Percentiles rank a stretch among this genome's conserved stretches.
phyloP scores from a whole-genome alignment of 805 yeast species.

The Cyberlindnera euphorbiiphila region DNA sequence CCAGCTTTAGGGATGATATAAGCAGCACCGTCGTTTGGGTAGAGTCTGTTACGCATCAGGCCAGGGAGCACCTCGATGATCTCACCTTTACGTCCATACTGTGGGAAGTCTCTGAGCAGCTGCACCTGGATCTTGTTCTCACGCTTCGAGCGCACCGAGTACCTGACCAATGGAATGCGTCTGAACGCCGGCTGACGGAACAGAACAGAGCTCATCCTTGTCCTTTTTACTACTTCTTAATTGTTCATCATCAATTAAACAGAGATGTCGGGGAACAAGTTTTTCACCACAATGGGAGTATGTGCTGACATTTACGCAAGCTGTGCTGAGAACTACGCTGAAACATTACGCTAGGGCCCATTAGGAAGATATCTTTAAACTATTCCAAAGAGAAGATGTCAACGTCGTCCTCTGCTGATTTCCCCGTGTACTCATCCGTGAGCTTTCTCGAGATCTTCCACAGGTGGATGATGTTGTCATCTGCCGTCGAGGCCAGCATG shows the following conservation, averaged over 20 bases:
- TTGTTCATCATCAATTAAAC: no score
- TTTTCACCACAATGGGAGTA: no score
- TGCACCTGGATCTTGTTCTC: slow-evolving; percentile 65
- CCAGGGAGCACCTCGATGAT: slow-evolving; percentile 73
- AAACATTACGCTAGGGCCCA: not conserved
- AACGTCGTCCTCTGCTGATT: slow-evolving; percentile 17
- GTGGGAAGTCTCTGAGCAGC: slow-evolving; percentile 61
- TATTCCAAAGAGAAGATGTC: slow-evolving; percentile 23
- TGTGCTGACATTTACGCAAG: slow-evolving; percentile 9
- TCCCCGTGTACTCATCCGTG: slow-evolving; percentile 28
- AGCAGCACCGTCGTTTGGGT: slow-evolving; percentile 68
- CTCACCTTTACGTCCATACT: slow-evolving; percentile 68
- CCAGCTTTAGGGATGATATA: slow-evolving; percentile 43
- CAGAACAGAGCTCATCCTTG: slow-evolving; percentile 6
- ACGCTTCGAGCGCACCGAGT: slow-evolving; percentile 46
- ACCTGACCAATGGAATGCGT: slow-evolving; percentile 34
- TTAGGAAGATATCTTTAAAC: not conserved
- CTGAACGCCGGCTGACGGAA: slow-evolving; percentile 9
- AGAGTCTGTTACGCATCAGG: slow-evolving; percentile 75
- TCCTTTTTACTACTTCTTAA: no score
- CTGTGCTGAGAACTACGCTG: slow-evolving; percentile 9
- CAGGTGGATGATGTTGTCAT: slow-evolving; percentile 42
- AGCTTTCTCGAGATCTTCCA: slow-evolving; percentile 40
- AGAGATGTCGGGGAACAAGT: no score
- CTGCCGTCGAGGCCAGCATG: slow-evolving; percentile 59